These are phyloP conservation scores for Pholiota molesta DNA, from an alignment of 768 basidiomycete genomes.

Conservation along the genomic window DNA sequence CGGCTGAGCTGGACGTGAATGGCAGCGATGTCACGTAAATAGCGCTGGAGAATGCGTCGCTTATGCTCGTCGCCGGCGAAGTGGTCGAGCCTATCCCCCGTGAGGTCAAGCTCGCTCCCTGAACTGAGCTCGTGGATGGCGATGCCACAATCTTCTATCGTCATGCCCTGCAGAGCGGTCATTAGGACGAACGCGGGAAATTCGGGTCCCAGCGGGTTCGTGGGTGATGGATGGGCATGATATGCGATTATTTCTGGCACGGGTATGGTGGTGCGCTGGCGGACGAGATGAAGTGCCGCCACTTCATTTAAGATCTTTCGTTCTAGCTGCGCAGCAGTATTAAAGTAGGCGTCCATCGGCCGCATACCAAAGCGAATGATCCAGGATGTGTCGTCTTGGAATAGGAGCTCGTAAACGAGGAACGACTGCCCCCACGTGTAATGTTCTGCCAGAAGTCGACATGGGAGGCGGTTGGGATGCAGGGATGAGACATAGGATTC, in stretches of 20 bases:
- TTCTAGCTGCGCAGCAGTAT: slow-evolving; percentile 44
- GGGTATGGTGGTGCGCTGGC: slow-evolving; percentile 42
- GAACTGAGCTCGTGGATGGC: slow-evolving; percentile 35
- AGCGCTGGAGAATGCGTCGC: slow-evolving; percentile 38
- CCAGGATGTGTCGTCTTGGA: slow-evolving; percentile 37
- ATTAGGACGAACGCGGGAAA: slow-evolving; percentile 46
- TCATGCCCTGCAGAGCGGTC: slow-evolving; percentile 42
- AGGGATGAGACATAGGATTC: slow-evolving; percentile 37
- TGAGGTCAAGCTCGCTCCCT: slow-evolving; percentile 19
- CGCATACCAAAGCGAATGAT: slow-evolving; percentile 44
- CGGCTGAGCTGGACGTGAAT: slow-evolving; percentile 43
- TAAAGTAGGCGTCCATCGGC: slow-evolving; percentile 43
- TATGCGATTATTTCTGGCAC: slow-evolving; percentile 41
- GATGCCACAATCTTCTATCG: slow-evolving; percentile 45
- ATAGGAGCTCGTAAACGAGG: slow-evolving; percentile 40
- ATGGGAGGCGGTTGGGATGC: slow-evolving; percentile 33
- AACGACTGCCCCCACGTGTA: slow-evolving; percentile 48
- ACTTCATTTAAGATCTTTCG: slow-evolving; percentile 48
- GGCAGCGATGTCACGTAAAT: slow-evolving; percentile 43
- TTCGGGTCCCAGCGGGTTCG: slow-evolving; percentile 38
- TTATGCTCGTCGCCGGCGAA: slow-evolving; percentile 37
- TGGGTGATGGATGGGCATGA: slow-evolving; percentile 35
- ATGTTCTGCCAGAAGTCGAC: slow-evolving; percentile 33
- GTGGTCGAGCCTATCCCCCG: slow-evolving; percentile 28
- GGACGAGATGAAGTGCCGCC: slow-evolving; percentile 43